Evolutionary conservation across 108 stramenopile genomes (phyloP).

Genomic region (Bacterosira constricta): DNA sequence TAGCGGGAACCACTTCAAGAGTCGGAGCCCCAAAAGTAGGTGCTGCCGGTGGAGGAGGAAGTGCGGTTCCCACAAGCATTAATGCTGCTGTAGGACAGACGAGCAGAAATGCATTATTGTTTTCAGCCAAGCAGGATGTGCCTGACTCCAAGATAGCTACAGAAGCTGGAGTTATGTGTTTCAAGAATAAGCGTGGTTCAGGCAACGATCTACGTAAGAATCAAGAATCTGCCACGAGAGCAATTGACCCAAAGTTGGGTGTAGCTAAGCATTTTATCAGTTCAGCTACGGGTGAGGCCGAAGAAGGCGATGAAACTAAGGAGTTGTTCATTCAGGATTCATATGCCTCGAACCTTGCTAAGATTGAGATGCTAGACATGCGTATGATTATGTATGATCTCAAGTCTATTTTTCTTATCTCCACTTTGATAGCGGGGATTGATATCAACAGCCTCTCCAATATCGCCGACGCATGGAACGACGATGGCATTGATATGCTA

Average conservation of each 20-base stretch:
- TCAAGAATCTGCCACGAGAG: not conserved
- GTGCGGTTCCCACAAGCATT: too few relatives aligned
- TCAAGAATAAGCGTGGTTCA: too few relatives aligned
- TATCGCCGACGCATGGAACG: not conserved
- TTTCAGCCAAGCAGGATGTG: too few relatives aligned
- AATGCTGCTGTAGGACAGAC: too few relatives aligned
- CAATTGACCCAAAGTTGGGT: not conserved
- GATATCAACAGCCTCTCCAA: not conserved
- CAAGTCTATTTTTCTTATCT: not conserved
- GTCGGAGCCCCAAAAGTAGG: too few relatives aligned
- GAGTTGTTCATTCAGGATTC: not conserved
- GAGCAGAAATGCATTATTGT: too few relatives aligned
- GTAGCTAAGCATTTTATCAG: not conserved
- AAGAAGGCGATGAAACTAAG: not conserved
- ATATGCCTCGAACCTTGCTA: not conserved
- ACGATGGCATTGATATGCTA: not conserved
- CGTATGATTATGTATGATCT: not conserved
- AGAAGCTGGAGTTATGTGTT: too few relatives aligned
- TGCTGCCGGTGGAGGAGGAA: too few relatives aligned
- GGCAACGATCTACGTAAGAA: too few relatives aligned
- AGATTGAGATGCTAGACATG: not conserved
- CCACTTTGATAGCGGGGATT: not conserved
- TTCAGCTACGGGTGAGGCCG: not conserved
- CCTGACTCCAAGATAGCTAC: too few relatives aligned
- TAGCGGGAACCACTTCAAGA: too few relatives aligned